Base-by-base conservation (phyloP, 768 basidiomycete genomes). In the Lactifluus pinguis region DNA sequence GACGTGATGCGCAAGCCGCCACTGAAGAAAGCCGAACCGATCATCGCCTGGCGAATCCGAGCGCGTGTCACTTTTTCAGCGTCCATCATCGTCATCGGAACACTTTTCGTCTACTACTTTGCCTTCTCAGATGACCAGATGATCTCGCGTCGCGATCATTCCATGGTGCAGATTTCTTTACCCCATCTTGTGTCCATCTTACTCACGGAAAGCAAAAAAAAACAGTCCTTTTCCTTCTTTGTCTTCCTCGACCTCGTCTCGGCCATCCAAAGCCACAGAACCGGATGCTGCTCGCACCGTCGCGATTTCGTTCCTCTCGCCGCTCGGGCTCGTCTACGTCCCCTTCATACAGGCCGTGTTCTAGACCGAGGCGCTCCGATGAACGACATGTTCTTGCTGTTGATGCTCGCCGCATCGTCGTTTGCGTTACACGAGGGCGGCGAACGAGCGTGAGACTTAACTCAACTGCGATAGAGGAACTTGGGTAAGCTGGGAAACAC, bases 231-330 rank as follows among this genome's bases (percentile, higher is more conserved):
- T 73, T 89, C 94, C 17, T 88, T 98, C 98, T n/a, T n/a, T 74
- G 95, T 98, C 60, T 91, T 98, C 78, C 86, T 98, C 63, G 95
- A 98, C 73, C 83, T 98, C 48, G 89, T 93, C 10, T 98, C 94
- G 44, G 95, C 95, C 1, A 73, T 97, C 36, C 95, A 98, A 72
- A 95, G 91, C 72, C 90, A 95, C 86, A 87, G 69, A 98, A 98
- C 77, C 81, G 80, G 68, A 95, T 98, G 91, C 79, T 98, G 60
- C 74, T 95, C 63, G 77, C 64, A 98, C 95, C 0, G 91, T 97
- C 50, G 88, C 86, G 4, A 78, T 89, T 57, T 97, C 95, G 25
- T 87, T 91, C 69, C 42, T 94, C 63, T 85, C 86, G 45, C 89
- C 95, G 74, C 83, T 98, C 38, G 81, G 81, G 29, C 78, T 98